Evolutionary conservation across 2,329 filamentous ascomycete genomes (phyloP).

Genomic region (Colletotrichum camelliae): DNA sequence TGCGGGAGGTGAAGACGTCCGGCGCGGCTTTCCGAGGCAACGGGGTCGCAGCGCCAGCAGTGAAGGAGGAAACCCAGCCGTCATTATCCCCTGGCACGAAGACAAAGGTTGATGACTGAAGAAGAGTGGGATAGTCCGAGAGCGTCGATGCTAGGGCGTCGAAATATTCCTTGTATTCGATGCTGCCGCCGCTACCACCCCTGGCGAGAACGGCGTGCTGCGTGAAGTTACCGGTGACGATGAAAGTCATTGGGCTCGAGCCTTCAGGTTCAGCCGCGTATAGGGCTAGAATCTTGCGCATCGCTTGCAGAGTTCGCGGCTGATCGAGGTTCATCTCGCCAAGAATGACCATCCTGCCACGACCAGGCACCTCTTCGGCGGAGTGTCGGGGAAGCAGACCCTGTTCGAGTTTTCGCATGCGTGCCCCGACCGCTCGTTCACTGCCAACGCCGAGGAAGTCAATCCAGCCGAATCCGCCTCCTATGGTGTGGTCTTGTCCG

Average conservation of each 20-base stretch:
- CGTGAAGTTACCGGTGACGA: constrained; percentile 86
- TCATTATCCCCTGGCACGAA: constrained; percentile 98
- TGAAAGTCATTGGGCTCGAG: constrained; percentile 76
- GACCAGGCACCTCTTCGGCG: constrained; percentile 38
- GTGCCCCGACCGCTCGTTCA: constrained; percentile 79
- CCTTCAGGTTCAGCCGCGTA: constrained; percentile 73
- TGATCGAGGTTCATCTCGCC: constrained; percentile 88
- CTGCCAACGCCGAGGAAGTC: constrained; percentile 94
- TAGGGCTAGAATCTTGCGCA: constrained; percentile 77
- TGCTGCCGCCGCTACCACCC: constrained; percentile 78
- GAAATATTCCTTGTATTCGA: constrained; percentile 97
- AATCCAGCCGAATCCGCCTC: constrained; percentile 93
- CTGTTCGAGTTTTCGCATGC: constrained; percentile 83
- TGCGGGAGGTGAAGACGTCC: constrained; percentile 86
- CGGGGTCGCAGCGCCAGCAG: constrained; percentile 73
- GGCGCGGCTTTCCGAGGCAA: constrained; percentile 77
- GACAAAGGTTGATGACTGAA: constrained; percentile 82
- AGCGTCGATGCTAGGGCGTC: constrained; percentile 84
- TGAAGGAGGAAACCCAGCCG: constrained; percentile 91
- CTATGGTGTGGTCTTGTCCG: constrained; percentile 66
- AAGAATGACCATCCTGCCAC: constrained; percentile 72
- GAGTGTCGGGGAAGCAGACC: constrained; percentile 60
- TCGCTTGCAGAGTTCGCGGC: constrained; percentile 78
- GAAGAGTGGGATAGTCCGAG: constrained; percentile 80
- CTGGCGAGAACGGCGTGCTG: constrained; percentile 68